Percentiles rank a stretch among this genome's conserved stretches.
Conservation (phyloP, 768 basidiomycete species). For the Suillus alpinus region DNA sequence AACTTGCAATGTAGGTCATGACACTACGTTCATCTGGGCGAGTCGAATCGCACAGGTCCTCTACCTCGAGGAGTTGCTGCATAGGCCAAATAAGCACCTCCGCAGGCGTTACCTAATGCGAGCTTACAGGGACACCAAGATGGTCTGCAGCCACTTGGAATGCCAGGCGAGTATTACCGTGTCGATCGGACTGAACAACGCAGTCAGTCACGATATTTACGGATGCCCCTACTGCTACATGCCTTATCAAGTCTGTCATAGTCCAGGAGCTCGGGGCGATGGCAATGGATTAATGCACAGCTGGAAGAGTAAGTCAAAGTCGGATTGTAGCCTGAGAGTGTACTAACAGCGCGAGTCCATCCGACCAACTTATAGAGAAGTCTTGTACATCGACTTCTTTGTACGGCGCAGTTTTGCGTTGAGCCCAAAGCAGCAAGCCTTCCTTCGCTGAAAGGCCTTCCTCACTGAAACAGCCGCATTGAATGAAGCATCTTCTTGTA, state of each 20-base stretch:
- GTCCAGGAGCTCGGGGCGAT: conserved; percentile 93
- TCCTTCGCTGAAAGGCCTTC: conserved; percentile 99
- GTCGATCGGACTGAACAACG: conserved; percentile 58
- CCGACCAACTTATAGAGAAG: conserved; percentile 90
- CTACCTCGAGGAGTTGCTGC: conserved; percentile 93
- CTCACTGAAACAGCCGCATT: conserved; percentile 54
- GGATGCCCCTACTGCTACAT: conserved; percentile 4
- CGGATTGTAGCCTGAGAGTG: not conserved
- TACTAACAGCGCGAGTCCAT: conserved; percentile 89
- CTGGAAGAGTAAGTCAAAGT: conserved; percentile 40
- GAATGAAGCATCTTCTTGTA: not conserved
- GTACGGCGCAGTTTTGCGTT: conserved; percentile 91
- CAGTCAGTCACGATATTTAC: conserved; percentile 9
- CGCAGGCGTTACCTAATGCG: not conserved
- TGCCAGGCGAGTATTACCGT: conserved; percentile 82
- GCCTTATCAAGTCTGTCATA: conserved; percentile 86
- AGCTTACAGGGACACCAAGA: conserved; percentile 83
- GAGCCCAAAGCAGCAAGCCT: conserved; percentile 96
- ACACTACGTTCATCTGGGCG: conserved; percentile 94
- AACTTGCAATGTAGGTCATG: conserved; percentile 98
- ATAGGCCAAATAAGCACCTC: not conserved
- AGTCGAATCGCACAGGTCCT: conserved; percentile 86
- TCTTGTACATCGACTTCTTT: conserved; percentile 91
- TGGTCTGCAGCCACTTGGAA: conserved; percentile 86
- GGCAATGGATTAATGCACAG: conserved; percentile 95